These are phyloP conservation scores for Oropetium thomaeum DNA, from an alignment of 176 grass and related monocot species.

Conservation along the genomic window DNA sequence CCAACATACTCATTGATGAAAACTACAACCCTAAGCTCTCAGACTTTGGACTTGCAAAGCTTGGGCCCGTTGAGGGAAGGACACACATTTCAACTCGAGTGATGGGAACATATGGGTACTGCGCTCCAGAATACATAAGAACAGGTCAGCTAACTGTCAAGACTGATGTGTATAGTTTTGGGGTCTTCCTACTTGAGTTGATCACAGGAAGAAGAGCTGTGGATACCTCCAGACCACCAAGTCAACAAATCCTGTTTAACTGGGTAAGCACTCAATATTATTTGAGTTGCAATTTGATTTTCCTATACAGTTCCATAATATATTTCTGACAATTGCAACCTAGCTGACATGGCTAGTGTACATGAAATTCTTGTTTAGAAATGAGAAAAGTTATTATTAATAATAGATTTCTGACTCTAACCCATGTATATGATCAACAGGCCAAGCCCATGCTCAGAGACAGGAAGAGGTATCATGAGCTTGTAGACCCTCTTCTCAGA, in stretches of 20 bases:
- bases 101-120: constrained; percentile 91
- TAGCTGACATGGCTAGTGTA: constrained; percentile 1
- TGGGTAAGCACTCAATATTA: constrained; percentile 51
- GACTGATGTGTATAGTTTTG: constrained; percentile 88
- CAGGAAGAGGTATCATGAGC: constrained; percentile 51
- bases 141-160: constrained; percentile 64
- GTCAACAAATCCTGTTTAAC: constrained; percentile 68
- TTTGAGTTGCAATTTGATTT: background rate
- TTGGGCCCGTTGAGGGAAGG: constrained; percentile 47
- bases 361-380: background rate
- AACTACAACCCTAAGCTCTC: constrained; percentile 81
- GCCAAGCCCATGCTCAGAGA: constrained; percentile 69
- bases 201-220: constrained; percentile 79
- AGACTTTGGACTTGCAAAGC: constrained; percentile 81
- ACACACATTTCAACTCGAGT: constrained; percentile 58
- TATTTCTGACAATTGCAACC: constrained; percentile 9
- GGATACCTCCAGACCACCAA: constrained; percentile 48
- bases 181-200: constrained; percentile 81
- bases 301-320: background rate
- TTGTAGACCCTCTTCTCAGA: constrained; percentile 71
- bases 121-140: constrained; percentile 77
- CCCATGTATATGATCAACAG: constrained; percentile 46
- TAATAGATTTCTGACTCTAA: constrained; percentile 14
- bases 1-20: constrained; percentile 78
- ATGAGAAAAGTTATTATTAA: background rate